Evolutionary conservation across 2,329 filamentous ascomycete species (phyloP), one percentile per base, ranked within the genome.

Genomic region (Colletotrichum tanaceti): DNA sequence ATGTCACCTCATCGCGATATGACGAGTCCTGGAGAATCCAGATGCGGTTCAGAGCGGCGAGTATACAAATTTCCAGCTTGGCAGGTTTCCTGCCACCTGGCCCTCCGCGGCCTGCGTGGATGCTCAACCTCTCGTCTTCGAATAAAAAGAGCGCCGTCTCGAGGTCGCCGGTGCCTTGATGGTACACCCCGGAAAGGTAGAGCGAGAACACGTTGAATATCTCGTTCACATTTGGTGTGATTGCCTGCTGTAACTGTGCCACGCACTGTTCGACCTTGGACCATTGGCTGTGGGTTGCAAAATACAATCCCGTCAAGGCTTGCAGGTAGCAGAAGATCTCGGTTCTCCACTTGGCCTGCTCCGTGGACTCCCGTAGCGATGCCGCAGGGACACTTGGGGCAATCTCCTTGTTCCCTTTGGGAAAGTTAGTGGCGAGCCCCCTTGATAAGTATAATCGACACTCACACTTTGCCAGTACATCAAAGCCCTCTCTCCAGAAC

Each of bases 121-220:
- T 79, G 1, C 82, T 80, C 72, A 97, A 89, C 20, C 82, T 79
- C 1, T 85, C 80, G 47, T 89, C 85, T 68, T 87, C 85, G 78
- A 93, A 97, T 11, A 90, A 85, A 4, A 82, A 73, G 16, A 94
- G 80, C 4, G 95, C 94, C 2, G 82, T 80, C n/a, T 87, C 81
- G 1, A 96, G 83, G 71, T 93, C 85, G 18, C 93, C 94, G 5
- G 86, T 90, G 20, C 91, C 92, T 80, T 98, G 95, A 60, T 89
- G 83, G 73, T 93, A 91, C 9, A 92, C 86, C 0, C 91, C 94
- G 0, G 86, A 83, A 20, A 97, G 87, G 77, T 98, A 98, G 50
- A 87, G 81, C 7, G 87, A 83, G 52, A 92, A 83, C 41, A 88
- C 81, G 28, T 78, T 77, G 43, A 89, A 83, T 4, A 71, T 65